Evolutionary conservation across 306 rosid species (phyloP).

Genomic region (Nissolia schottii): DNA sequence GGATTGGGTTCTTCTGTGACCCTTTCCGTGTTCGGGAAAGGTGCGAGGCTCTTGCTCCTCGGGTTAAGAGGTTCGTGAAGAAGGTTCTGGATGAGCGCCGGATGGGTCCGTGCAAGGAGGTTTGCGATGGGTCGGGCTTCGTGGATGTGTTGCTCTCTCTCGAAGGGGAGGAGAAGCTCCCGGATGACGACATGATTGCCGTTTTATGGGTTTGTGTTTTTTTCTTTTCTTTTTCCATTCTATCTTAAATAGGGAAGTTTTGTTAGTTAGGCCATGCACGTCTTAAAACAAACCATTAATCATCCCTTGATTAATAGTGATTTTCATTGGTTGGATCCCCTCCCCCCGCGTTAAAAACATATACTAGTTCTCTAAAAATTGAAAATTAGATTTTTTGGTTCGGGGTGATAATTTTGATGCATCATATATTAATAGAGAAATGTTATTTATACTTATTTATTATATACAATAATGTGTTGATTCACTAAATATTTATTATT

Average conservation of each 20-base stretch:
- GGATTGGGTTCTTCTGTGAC: slow-evolving; percentile 38
- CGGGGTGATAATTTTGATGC: no score
- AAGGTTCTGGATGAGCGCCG: slow-evolving; percentile 33
- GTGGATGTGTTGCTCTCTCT: slow-evolving; percentile 47
- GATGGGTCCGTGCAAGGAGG: neutral
- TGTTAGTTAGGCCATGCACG: neutral
- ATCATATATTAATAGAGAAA: no score
- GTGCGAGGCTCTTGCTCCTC: slow-evolving; percentile 36
- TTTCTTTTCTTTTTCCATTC: neutral
- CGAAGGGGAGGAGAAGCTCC: slow-evolving; percentile 39
- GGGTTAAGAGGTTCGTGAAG: slow-evolving; percentile 38
- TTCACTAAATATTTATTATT: no score
- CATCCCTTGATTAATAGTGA: neutral
- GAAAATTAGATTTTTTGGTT: neutral
- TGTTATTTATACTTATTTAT: no score
- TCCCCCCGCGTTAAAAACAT: neutral
- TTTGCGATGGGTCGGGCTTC: slow-evolving; percentile 32
- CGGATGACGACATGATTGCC: slow-evolving; percentile 48
- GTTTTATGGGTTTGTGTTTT: slow-evolving; percentile 47
- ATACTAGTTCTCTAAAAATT: neutral
- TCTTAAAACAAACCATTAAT: neutral
- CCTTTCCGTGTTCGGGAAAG: slow-evolving; percentile 27
- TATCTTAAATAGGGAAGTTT: neutral
- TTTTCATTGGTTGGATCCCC: neutral
- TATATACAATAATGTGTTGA: no score